Evolutionary conservation across 805 yeast genomes (phyloP), one percentile per base, ranked within the genome.

Genomic region (Millerozyma miso): DNA sequence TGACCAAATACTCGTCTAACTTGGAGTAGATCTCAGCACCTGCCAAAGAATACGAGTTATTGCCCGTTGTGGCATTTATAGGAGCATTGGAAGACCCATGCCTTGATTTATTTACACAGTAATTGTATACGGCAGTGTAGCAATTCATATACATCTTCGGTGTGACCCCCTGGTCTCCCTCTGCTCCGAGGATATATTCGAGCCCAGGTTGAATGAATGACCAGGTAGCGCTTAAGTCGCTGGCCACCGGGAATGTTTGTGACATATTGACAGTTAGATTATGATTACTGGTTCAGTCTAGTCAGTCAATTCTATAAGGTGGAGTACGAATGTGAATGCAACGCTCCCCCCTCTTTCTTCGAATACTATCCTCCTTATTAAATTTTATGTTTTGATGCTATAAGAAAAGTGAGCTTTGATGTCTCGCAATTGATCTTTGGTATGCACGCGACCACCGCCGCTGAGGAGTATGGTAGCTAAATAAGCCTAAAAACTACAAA

Each of bases 41-140:
- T 4, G 89, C 88, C 35, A 93, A 69, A 41, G 79, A 66, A 48
- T 69, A 70, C 1, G 70, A 59, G 41, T 62, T 59, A 40, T 59
- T 56, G 7, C 43, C 51, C 37, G 45, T 45, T 23, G 51, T 42
- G 29, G 53, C 52, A 35, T 49, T 35, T 10, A 47, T 35, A 3
- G 55, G 45, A 5, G 46, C 35, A 10, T 34, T 39, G 12, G 48
- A 17, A 7, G 55, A 36, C 4, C 53, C 49, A 38, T 53, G 50
- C 33, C 88, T 73, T 4, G 89, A 81, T 50, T 83, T 83, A 54
- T 83, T 83, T 35, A 88, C 90, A 69, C 98, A 90, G 60, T 87
- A 90, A 65, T 90, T 89, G 69, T 89, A 91, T 48, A 91, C 84
- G 3, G 95, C 91, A 1, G 97, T 88, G 65, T 90, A 90, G 45